phyloP scores from a whole-genome alignment of 257 asterid species.

The Cinchona pubescens region DNA sequence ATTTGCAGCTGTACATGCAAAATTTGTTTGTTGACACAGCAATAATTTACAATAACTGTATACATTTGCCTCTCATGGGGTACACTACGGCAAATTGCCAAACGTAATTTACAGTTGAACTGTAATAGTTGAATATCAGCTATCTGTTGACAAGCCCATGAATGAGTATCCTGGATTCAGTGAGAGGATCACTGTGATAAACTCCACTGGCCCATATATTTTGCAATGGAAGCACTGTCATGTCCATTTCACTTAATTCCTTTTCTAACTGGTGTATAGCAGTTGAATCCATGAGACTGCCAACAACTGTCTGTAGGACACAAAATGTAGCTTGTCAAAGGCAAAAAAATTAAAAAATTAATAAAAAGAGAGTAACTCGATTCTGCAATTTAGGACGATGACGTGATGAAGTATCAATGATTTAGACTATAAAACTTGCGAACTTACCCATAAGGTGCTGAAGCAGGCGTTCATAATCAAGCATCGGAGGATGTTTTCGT shows the following conservation, averaged over 20 bases:
- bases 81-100: not conserved
- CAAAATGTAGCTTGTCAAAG: not conserved
- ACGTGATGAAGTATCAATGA: not conserved
- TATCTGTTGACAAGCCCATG: conserved; percentile 34
- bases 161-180: conserved; percentile 53
- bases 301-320: conserved; percentile 47
- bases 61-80: not conserved
- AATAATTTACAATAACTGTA: not conserved
- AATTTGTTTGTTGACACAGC: not conserved
- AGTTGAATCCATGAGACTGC: conserved; percentile 47
- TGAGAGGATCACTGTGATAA: conserved; percentile 43
- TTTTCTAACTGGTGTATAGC: conserved; percentile 31
- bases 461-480: conserved; percentile 41
- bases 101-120: not conserved
- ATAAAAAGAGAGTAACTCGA: not conserved
- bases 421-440: not conserved
- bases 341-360: too few relatives aligned
- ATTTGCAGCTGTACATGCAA: not conserved
- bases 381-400: not conserved
- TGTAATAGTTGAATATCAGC: not conserved
- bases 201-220: conserved; percentile 59
- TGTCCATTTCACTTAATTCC: conserved; percentile 33
- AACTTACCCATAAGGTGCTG: conserved; percentile 53
- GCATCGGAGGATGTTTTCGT: conserved; percentile 45
- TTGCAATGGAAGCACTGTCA: conserved; percentile 44